Percentiles rank a stretch among this genome's conserved stretches.
Evolutionary conservation across 345 rosid species (phyloP).

Genomic region (Salix viminalis): DNA sequence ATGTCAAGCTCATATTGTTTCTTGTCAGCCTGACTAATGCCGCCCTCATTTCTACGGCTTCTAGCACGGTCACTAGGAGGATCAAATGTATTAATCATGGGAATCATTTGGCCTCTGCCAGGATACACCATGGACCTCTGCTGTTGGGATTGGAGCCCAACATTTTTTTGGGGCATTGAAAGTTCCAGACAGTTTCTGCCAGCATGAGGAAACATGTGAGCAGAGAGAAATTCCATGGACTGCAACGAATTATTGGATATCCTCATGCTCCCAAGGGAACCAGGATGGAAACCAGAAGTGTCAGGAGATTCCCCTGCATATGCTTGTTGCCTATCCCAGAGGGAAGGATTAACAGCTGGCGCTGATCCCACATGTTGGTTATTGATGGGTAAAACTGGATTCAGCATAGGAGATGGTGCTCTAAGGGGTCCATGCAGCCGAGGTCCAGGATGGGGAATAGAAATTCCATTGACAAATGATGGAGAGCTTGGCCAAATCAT

Average conservation of each 20-base stretch:
- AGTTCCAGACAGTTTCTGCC: conserved; percentile 57
- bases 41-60: conserved; percentile 70
- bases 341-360: conserved; percentile 60
- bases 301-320: conserved; percentile 77
- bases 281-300: conserved; percentile 49
- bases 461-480: conserved; percentile 58
- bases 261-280: conserved; percentile 51
- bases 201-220: conserved; percentile 40
- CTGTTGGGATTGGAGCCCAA: conserved; percentile 63
- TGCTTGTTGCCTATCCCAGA: conserved; percentile 74
- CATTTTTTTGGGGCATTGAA: conserved; percentile 36
- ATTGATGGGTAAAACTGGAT: conserved; percentile 49
- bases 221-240: conserved; percentile 38
- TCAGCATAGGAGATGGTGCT: conserved; percentile 58
- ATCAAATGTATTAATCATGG: conserved; percentile 61
- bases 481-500: conserved; percentile 83
- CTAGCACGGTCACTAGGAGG: conserved; percentile 67
- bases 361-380: conserved; percentile 86
- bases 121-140: conserved; percentile 68
- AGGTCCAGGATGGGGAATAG: conserved; percentile 45
- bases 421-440: conserved; percentile 58
- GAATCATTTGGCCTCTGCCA: conserved; percentile 60
- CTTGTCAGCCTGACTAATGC: conserved; percentile 62
- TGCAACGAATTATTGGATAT: conserved; percentile 36
- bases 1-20: conserved; percentile 85